These are phyloP conservation scores for Camellia granthamiana DNA, from an alignment of 148 eudicot species.

Conservation along the genomic window DNA sequence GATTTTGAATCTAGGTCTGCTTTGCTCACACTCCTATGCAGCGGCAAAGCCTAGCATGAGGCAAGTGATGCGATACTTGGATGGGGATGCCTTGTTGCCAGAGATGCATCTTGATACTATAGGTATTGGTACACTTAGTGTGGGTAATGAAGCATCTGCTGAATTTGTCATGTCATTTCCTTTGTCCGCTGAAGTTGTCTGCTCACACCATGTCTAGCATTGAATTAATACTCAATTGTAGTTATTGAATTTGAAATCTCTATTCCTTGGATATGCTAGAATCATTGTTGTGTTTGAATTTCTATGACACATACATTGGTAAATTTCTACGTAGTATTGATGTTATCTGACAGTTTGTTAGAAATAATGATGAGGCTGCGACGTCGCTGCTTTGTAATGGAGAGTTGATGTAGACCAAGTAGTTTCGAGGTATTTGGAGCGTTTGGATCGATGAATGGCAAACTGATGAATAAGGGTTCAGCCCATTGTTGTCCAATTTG, in stretches of 20 bases:
- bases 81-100: slow-evolving; percentile 14
- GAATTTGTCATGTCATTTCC: background rate
- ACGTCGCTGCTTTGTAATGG: too few species aligned
- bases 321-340: too few species aligned
- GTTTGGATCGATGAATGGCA: too few species aligned
- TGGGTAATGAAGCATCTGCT: background rate
- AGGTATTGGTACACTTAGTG: background rate
- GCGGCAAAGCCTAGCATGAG: slow-evolving; percentile 41
- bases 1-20: slow-evolving; percentile 35
- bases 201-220: background rate
- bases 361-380: too few species aligned
- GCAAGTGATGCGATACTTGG: slow-evolving; percentile 34
- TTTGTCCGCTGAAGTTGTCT: background rate
- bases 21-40: slow-evolving; percentile 33
- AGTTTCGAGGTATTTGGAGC: too few species aligned
- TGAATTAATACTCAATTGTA: background rate
- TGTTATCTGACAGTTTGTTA: too few species aligned
- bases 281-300: too few species aligned
- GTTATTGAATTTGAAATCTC: background rate
- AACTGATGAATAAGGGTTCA: too few species aligned
- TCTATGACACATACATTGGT: too few species aligned
- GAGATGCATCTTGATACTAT: slow-evolving; percentile 15
- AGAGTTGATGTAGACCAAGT: too few species aligned
- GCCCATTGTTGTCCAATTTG: too few species aligned
- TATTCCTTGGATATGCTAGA: too few species aligned